Base-by-base conservation (phyloP, 805 yeast genomes). In the Candida silvicultrix region DNA sequence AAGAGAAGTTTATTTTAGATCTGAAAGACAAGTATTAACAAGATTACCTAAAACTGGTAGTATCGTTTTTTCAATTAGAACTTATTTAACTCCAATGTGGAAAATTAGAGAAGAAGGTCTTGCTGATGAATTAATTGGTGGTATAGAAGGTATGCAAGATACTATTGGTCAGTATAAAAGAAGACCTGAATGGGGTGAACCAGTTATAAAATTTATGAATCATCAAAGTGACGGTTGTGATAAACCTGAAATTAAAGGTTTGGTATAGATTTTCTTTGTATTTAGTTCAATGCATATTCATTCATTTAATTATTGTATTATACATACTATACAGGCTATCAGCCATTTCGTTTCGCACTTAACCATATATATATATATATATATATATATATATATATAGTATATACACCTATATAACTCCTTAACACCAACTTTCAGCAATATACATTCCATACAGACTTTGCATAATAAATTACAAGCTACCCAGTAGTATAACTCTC, bases 151-250 rank as follows among this genome's bases (percentile, higher is more conserved):
- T 0, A 71, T 85, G 58, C 83, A 84, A 9, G 78, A 69, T 3
- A 77, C 69, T 22, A 61, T 85, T 46, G 79, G 80, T 1, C 65
- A 67, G 23, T 86, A 86, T 66, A 86, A 86, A 61, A 71, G 78
- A 47, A 71, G 78, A 29, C 72, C 73, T 2, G 80, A 70, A 51
- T 85, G 94, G 89, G 88, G 89, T 0, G 77, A 77, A 1, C 83
- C 90, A 0, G 82, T 79, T 0, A 67, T 68, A 48, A 52, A 64
- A 4, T 76, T 63, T 43, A 42, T 75, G 50, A 62, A 58, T 31
- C 67, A 68, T 2, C 68, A 70, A 40, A 55, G 68, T 6, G 52
- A 67, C 41, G 76, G 75, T 7, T 31, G 48, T 38, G 46, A 50
- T 5, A 59, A 55, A 36, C 57, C 57, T 4, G 50, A 50, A 48